Percentiles rank a stretch among this genome's conserved stretches.
Conservation (phyloP, 2,329 filamentous ascomycete species). For the Beauveria varroae region DNA sequence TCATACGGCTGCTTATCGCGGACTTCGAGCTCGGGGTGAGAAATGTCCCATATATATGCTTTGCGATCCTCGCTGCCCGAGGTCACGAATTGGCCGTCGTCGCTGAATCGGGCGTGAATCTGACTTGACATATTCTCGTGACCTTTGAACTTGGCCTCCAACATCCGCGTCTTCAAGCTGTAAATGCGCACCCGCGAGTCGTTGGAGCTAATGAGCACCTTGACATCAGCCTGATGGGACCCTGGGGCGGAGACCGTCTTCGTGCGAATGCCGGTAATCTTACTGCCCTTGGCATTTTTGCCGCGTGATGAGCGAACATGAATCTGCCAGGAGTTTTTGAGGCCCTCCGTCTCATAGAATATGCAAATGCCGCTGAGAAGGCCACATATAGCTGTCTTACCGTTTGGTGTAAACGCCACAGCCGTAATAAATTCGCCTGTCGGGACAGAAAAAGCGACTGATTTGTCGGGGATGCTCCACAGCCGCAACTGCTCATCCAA, state of each 20-base stretch:
- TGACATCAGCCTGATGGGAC: conserved; percentile 55
- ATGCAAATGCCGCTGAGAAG: conserved; percentile 77
- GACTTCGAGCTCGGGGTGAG: conserved; percentile 47
- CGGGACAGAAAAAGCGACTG: conserved; percentile 73
- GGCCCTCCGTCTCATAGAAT: conserved; percentile 87
- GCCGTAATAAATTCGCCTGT: conserved; percentile 86
- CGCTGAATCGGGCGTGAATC: conserved; percentile 81
- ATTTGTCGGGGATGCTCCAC: conserved; percentile 96
- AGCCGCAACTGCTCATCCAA: conserved; percentile 80
- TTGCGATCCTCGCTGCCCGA: conserved; percentile 89
- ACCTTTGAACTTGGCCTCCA: conserved; percentile 86
- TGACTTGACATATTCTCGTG: conserved; percentile 87
- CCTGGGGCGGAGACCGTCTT: conserved; percentile 36
- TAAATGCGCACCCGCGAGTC: conserved; percentile 90
- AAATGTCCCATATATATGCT: conserved; percentile 76
- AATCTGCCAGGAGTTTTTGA: conserved; percentile 77
- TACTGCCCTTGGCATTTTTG: conserved; percentile 92
- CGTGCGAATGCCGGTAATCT: conserved; percentile 90
- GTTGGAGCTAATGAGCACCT: conserved; percentile 87
- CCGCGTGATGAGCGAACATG: conserved; percentile 90
- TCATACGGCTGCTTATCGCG: conserved; percentile 79
- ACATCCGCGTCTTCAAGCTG: conserved; percentile 72
- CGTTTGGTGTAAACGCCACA: conserved; percentile 88
- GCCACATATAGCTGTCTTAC: conserved; percentile 81
- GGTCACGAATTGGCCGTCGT: conserved; percentile 78